Evolutionary conservation across 805 yeast species (phyloP).

Genomic region (Kuraishia piskuri): DNA sequence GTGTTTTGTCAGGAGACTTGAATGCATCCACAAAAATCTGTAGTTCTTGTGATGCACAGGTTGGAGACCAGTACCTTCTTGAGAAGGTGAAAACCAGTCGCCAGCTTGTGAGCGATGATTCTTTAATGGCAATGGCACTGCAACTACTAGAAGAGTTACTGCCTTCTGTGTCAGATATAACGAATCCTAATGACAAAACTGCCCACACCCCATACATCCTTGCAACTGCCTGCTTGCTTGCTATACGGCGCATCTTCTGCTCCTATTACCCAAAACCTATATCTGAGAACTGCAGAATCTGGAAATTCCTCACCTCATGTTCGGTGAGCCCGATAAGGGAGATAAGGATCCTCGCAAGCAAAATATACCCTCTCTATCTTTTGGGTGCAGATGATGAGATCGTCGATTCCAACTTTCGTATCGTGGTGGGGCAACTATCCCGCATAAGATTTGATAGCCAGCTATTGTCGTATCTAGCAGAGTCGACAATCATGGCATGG

Average conservation of each 20-base stretch:
- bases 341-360: conserved; percentile 42
- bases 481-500: conserved; percentile 53
- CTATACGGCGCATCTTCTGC: conserved; percentile 40
- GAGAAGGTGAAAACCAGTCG: background rate
- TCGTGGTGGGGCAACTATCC: conserved; percentile 33
- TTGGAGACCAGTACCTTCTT: background rate
- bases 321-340: conserved; percentile 41
- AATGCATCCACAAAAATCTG: conserved; percentile 25
- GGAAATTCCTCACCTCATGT: conserved; percentile 31
- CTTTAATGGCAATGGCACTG: background rate
- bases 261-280: conserved; percentile 43
- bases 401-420: conserved; percentile 34
- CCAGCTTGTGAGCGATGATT: background rate
- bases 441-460: conserved; percentile 27
- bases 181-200: background rate
- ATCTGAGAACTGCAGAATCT: conserved; percentile 18
- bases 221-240: conserved; percentile 25
- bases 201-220: background rate
- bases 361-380: conserved; percentile 47
- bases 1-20: conserved; percentile 19
- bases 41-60: conserved; percentile 24
- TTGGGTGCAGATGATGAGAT: conserved; percentile 28
- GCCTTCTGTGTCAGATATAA: background rate
- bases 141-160: background rate
- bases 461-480: conserved; percentile 34